phyloP scores from a whole-genome alignment of 768 basidiomycete genomes.

The Suillus variegatus region DNA sequence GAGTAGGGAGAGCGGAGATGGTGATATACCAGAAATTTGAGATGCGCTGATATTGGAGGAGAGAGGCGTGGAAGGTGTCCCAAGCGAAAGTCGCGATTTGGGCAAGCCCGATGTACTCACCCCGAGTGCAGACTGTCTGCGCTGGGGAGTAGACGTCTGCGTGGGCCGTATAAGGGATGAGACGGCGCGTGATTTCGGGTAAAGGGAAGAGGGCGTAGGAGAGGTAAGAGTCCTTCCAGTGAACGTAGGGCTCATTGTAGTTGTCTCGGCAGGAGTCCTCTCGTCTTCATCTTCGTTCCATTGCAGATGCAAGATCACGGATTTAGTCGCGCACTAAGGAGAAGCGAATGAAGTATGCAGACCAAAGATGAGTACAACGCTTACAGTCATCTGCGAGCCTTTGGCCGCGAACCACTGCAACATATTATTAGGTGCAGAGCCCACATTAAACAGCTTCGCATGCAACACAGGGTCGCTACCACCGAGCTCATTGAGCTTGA shows the following conservation, averaged over 20 bases:
- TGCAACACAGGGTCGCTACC: conserved; percentile 65
- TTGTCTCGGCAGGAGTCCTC: conserved; percentile 16
- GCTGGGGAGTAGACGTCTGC: conserved; percentile 46
- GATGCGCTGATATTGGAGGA: conserved; percentile 23
- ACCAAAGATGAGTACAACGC: conserved; percentile 19
- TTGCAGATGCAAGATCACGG: conserved; percentile 80
- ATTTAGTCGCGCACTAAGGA: conserved; percentile 82
- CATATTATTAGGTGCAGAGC: conserved; percentile 83
- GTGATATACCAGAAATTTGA: neutral
- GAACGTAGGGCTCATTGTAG: conserved; percentile 27
- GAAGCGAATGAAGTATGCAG: neutral
- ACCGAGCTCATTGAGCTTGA: conserved; percentile 80
- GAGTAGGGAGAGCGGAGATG: conserved; percentile 22
- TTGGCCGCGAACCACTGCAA: conserved; percentile 94
- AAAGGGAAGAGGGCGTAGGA: conserved; percentile 25
- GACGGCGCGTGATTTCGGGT: conserved; percentile 45
- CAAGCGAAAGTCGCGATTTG: conserved; percentile 47
- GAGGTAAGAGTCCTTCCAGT: conserved; percentile 26
- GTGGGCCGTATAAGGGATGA: conserved; percentile 58
- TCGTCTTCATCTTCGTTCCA: conserved; percentile 71
- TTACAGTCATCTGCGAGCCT: conserved; percentile 86
- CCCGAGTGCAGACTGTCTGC: conserved; percentile 32
- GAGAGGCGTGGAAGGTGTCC: conserved; percentile 41
- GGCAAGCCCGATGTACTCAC: conserved; percentile 30
- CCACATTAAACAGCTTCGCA: conserved; percentile 73